Percentiles rank a stretch among this genome's conserved stretches.
These are phyloP conservation scores for Cladosporium velox DNA, from an alignment of 2,329 filamentous ascomycete species.

Conservation along the genomic window DNA sequence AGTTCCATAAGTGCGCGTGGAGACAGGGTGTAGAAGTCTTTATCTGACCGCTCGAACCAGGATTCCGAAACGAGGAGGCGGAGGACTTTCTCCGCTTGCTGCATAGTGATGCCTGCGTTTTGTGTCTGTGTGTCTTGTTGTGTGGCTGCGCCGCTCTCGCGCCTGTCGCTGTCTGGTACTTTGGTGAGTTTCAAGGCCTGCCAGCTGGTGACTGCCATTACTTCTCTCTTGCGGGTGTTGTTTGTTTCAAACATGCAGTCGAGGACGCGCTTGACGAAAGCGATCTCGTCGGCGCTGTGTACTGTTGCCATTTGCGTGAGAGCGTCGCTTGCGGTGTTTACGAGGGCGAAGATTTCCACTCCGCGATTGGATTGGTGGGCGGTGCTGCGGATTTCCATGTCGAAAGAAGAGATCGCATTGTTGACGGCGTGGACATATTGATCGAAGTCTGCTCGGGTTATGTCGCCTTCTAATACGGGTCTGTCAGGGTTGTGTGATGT, in stretches of 20 bases:
- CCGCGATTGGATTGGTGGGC: constrained; percentile 66
- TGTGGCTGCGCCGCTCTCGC: constrained; percentile 28
- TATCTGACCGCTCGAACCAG: constrained; percentile 77
- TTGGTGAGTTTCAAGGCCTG: constrained; percentile 72
- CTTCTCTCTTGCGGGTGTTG: constrained; percentile 77
- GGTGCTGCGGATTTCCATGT: constrained; percentile 80
- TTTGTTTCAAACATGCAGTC: constrained; percentile 90
- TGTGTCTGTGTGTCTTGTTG: constrained; percentile 25
- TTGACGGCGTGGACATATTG: constrained; percentile 72
- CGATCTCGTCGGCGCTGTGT: constrained; percentile 78
- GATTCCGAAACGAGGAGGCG: constrained; percentile 71
- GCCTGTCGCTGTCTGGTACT: constrained; percentile 36
- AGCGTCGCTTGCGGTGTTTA: constrained; percentile 84
- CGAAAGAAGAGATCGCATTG: constrained; percentile 72
- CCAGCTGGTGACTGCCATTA: constrained; percentile 77
- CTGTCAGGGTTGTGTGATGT: constrained; percentile 56
- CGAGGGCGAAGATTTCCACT: constrained; percentile 67
- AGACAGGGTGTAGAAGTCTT: constrained; percentile 73
- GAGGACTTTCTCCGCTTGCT: constrained; percentile 75
- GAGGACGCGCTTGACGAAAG: constrained; percentile 82
- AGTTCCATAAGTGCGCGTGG: constrained; percentile 83
- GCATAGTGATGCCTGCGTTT: constrained; percentile 63
- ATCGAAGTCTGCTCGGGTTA: constrained; percentile 68
- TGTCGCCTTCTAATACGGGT: constrained; percentile 58
- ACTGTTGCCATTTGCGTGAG: constrained; percentile 85